These are phyloP conservation scores for Stemphylium beticola DNA, from an alignment of 2,329 filamentous ascomycete genomes.

Conservation along the genomic window DNA sequence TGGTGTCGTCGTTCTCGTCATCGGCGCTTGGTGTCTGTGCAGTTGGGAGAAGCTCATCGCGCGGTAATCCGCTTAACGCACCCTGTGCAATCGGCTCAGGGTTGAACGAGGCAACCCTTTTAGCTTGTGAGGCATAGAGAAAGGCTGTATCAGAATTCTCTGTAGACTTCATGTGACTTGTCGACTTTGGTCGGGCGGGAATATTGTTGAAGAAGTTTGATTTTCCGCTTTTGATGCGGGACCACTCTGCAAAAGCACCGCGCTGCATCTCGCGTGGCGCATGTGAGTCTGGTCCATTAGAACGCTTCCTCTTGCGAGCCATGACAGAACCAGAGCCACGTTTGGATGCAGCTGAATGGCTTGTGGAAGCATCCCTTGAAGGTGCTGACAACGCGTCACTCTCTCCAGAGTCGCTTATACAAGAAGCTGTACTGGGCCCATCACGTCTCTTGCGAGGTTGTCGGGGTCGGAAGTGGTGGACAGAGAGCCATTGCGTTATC, in stretches of 20 bases:
- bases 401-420: neutral
- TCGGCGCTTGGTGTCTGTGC: neutral
- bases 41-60: neutral
- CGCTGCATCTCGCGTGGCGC: conserved; percentile 1
- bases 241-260: conserved; percentile 47
- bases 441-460: conserved; percentile 28
- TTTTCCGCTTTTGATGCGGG: conserved; percentile 53
- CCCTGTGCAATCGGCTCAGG: conserved; percentile 17
- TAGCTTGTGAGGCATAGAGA: neutral
- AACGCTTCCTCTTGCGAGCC: conserved; percentile 33
- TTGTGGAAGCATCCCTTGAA: neutral
- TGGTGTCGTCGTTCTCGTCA: conserved; percentile 39
- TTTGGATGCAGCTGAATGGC: neutral
- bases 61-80: conserved; percentile 9
- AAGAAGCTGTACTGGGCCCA: conserved; percentile 5
- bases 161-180: neutral
- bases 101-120: conserved; percentile 14
- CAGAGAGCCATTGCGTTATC: conserved; percentile 75
- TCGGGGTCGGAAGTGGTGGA: conserved; percentile 69
- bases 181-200: conserved; percentile 14
- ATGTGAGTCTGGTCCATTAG: neutral
- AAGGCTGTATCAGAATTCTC: neutral
- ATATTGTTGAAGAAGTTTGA: conserved; percentile 39
- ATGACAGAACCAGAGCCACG: neutral
- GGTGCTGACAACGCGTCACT: neutral